Conservation (phyloP, 1,284 basidiomycete genomes). For the Boletus mariae region DNA sequence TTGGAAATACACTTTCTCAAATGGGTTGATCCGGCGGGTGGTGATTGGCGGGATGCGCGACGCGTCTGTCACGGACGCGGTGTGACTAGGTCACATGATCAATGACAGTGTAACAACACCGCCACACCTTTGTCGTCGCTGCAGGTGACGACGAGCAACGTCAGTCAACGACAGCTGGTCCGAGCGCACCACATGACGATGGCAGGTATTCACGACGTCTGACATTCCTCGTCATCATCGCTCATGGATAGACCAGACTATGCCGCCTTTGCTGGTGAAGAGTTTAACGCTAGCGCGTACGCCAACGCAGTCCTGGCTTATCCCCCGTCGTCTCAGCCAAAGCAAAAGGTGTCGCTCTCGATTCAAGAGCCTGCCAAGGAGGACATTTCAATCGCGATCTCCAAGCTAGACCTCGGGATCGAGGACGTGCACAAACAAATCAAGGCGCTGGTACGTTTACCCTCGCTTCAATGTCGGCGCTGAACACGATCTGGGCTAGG, state of each 20-base stretch:
- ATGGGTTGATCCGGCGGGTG: constrained; percentile 2
- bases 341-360: constrained; percentile 33
- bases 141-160: too few species aligned
- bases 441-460: constrained; percentile 64
- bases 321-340: constrained; percentile 35
- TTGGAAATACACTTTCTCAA: constrained; percentile 15
- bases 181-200: too few species aligned
- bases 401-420: constrained; percentile 78
- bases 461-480: background rate
- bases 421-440: constrained; percentile 89
- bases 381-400: constrained; percentile 82
- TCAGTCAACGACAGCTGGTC: too few species aligned
- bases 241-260: constrained; percentile 45
- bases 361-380: constrained; percentile 66
- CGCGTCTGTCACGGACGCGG: constrained; percentile 31
- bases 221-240: background rate
- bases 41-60: constrained; percentile 16
- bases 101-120: constrained; percentile 15
- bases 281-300: constrained; percentile 85
- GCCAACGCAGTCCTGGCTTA: constrained; percentile 62
- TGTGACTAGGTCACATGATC: constrained; percentile 31
- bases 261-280: constrained; percentile 58
- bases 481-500: constrained; percentile 36
- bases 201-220: too few species aligned
- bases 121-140: constrained; percentile 14